Percentiles rank a stretch among this genome's conserved stretches.
These are phyloP conservation scores for Trametes versicolor DNA, from an alignment of 1,284 basidiomycete species.

Conservation along the genomic window DNA sequence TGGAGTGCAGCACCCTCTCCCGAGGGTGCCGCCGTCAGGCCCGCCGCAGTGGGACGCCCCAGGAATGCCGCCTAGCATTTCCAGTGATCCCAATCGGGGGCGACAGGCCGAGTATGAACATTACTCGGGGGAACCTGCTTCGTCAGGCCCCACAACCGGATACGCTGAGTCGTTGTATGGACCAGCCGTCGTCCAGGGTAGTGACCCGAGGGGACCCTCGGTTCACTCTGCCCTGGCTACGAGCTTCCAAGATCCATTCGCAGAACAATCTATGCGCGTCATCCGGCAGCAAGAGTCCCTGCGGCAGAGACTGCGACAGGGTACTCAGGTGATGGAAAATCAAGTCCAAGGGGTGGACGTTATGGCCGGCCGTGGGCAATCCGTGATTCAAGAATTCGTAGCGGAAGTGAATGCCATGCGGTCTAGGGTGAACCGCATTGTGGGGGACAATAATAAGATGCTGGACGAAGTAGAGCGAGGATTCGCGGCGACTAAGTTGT, in stretches of 20 bases:
- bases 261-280: neutral
- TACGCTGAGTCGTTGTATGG: neutral
- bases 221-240: too few relatives aligned
- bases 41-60: neutral
- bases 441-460: neutral
- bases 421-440: neutral
- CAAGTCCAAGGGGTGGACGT: neutral
- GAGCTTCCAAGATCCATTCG: neutral
- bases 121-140: neutral
- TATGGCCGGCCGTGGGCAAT: neutral
- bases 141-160: neutral
- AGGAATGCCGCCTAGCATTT: neutral
- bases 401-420: constrained; percentile 3
- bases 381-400: neutral
- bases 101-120: neutral
- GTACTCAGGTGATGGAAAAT: neutral
- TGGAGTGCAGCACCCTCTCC: neutral
- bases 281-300: neutral
- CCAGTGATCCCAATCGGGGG: neutral
- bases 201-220: neutral
- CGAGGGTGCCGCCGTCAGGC: too few relatives aligned
- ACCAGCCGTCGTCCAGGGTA: neutral
- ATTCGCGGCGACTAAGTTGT: neutral
- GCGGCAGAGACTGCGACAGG: neutral
- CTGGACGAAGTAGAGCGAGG: constrained; percentile 1